These are phyloP conservation scores for Aspergillus ruber DNA, from an alignment of 2,329 filamentous ascomycete genomes.

Conservation along the genomic window DNA sequence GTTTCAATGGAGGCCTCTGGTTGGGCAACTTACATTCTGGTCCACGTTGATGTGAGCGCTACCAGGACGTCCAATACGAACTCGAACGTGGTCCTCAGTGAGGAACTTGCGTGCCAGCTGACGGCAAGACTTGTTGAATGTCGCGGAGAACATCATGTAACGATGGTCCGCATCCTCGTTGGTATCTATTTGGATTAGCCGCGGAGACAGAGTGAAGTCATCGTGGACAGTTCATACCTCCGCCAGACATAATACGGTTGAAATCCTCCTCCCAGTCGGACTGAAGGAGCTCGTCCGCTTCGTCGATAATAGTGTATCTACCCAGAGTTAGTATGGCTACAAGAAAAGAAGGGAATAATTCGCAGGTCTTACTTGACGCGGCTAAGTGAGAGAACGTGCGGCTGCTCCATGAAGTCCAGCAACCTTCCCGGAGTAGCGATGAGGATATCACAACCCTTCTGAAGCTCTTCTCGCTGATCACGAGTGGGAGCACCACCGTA, in stretches of 20 bases:
- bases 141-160: slow-evolving; percentile 86
- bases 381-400: slow-evolving; percentile 61
- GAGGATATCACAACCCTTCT: slow-evolving; percentile 80
- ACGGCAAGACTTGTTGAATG: slow-evolving; percentile 76
- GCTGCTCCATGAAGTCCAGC: slow-evolving; percentile 71
- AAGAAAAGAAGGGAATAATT: slow-evolving; percentile 1
- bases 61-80: slow-evolving; percentile 82
- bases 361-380: slow-evolving; percentile 59
- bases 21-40: slow-evolving; percentile 49
- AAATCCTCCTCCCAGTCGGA: slow-evolving; percentile 73
- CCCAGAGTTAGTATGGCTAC: not conserved
- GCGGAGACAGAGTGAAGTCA: slow-evolving; percentile 4
- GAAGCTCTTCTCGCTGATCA: slow-evolving; percentile 66
- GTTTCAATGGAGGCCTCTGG: not conserved
- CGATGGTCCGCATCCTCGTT: slow-evolving; percentile 67
- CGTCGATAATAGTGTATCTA: slow-evolving; percentile 71
- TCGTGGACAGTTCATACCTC: slow-evolving; percentile 56
- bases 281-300: slow-evolving; percentile 88
- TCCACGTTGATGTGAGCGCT: slow-evolving; percentile 75
- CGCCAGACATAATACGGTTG: slow-evolving; percentile 67
- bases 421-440: slow-evolving; percentile 84
- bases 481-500: slow-evolving; percentile 76
- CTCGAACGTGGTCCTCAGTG: slow-evolving; percentile 64
- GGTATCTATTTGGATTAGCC: slow-evolving; percentile 45
- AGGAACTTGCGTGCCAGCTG: slow-evolving; percentile 72